These are phyloP conservation scores for Nemania sp. DNA, from an alignment of 2,329 filamentous ascomycete species.

Conservation along the genomic window DNA sequence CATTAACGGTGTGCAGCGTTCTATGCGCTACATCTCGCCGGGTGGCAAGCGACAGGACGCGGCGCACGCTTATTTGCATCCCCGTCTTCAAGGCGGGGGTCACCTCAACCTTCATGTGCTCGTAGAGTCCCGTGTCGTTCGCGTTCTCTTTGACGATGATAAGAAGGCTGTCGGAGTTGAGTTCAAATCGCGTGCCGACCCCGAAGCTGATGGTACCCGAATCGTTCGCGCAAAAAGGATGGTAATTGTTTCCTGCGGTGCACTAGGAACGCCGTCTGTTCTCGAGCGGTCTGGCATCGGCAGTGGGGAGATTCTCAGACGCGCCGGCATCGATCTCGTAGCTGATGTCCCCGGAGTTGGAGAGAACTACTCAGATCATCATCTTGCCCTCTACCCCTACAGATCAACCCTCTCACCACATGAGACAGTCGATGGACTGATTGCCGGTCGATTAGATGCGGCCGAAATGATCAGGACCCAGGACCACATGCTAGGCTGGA, in stretches of 20 bases:
- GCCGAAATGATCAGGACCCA: neutral
- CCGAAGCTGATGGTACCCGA: neutral
- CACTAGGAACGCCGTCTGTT: constrained; percentile 5
- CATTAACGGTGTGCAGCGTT: neutral
- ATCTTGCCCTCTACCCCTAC: neutral
- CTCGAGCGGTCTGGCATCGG: constrained; percentile 20
- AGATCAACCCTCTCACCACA: neutral
- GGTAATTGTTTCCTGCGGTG: constrained; percentile 37
- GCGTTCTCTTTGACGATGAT: constrained; percentile 51
- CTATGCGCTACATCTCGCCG: constrained; percentile 2
- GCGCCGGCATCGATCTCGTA: constrained; percentile 37
- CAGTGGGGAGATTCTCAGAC: constrained; percentile 7
- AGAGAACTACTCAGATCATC: constrained; percentile 10
- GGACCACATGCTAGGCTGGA: constrained; percentile 16
- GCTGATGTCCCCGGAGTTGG: constrained; percentile 14
- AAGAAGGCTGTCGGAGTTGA: constrained; percentile 54
- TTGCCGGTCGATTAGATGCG: neutral
- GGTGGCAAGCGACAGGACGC: constrained; percentile 13
- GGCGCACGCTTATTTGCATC: constrained; percentile 10
- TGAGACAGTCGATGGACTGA: constrained; percentile 8
- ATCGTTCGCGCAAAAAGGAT: constrained; percentile 45
- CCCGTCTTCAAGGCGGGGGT: constrained; percentile 3
- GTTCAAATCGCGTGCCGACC: constrained; percentile 50
- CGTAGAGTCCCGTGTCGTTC: constrained; percentile 52
- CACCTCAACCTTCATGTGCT: constrained; percentile 54